Percentiles rank a stretch among this genome's conserved stretches.
Evolutionary conservation across 306 rosid genomes (phyloP).

Genomic region (Luffa aegyptiaca): DNA sequence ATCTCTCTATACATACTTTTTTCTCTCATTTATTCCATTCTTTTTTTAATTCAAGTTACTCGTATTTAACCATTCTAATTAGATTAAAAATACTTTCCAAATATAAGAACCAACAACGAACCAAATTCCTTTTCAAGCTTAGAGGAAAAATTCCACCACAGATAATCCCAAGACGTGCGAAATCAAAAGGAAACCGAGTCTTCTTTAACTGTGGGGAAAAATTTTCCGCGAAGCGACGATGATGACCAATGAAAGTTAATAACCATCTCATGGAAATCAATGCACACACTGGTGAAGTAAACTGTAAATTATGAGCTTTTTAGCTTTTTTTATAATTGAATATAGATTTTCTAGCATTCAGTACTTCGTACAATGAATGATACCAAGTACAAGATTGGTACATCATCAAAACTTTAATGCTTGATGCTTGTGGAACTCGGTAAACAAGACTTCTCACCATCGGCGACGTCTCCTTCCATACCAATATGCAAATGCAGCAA

Average conservation of each 20-base stretch:
- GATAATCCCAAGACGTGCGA: neutral
- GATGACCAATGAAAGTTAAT: neutral
- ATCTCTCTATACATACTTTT: no score
- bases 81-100: no score
- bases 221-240: neutral
- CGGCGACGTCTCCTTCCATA: constrained; percentile 81
- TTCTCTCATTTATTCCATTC: no score
- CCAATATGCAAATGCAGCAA: constrained; percentile 77
- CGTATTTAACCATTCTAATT: no score
- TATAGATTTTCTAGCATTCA: constrained; percentile 14
- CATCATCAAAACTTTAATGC: neutral
- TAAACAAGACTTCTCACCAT: constrained; percentile 46
- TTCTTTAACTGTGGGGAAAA: neutral
- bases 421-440: neutral
- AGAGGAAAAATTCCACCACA: neutral
- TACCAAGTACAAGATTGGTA: constrained; percentile 19
- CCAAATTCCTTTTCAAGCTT: neutral
- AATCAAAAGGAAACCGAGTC: neutral
- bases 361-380: constrained; percentile 22
- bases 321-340: constrained; percentile 6
- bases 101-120: neutral
- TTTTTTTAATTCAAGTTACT: no score
- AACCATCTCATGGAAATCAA: neutral
- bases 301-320: neutral
- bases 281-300: neutral